Evolutionary conservation across 2,329 filamentous ascomycete species (phyloP).

Genomic region (Fusarium verrucosum): DNA sequence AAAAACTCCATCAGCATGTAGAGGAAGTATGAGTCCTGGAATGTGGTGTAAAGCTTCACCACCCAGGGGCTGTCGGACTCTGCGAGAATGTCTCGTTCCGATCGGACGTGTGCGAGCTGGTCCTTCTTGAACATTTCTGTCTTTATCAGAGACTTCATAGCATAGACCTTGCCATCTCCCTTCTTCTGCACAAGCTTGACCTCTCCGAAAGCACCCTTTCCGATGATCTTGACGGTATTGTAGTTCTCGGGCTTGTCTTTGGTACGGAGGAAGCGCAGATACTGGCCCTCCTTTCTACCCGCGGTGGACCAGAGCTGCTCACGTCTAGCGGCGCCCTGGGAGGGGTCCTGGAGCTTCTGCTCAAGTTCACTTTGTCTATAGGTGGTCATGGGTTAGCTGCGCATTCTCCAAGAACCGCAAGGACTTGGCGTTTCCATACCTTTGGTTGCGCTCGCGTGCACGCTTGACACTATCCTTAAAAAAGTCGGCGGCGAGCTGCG

Average conservation of each 20-base stretch:
- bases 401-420: neutral
- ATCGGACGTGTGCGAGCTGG: constrained; percentile 94
- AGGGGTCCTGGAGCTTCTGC: constrained; percentile 80
- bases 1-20: constrained; percentile 99
- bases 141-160: constrained; percentile 98
- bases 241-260: constrained; percentile 96
- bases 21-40: constrained; percentile 94
- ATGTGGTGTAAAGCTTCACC: constrained; percentile 97
- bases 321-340: constrained; percentile 77
- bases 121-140: constrained; percentile 99
- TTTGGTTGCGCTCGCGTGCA: constrained; percentile 92
- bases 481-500: constrained; percentile 82
- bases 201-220: constrained; percentile 98
- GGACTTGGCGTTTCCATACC: constrained; percentile 63
- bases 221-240: constrained; percentile 95
- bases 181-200: constrained; percentile 98
- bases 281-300: constrained; percentile 88
- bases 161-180: constrained; percentile 95
- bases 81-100: constrained; percentile 95
- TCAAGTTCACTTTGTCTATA: constrained; percentile 90
- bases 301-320: constrained; percentile 86
- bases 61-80: constrained; percentile 99
- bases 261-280: constrained; percentile 91
- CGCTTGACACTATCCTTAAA: constrained; percentile 99
- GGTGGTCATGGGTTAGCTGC: constrained; percentile 17